Evolutionary conservation across 2,329 filamentous ascomycete species (phyloP).

Genomic region (Teratosphaeriaceae sp.): DNA sequence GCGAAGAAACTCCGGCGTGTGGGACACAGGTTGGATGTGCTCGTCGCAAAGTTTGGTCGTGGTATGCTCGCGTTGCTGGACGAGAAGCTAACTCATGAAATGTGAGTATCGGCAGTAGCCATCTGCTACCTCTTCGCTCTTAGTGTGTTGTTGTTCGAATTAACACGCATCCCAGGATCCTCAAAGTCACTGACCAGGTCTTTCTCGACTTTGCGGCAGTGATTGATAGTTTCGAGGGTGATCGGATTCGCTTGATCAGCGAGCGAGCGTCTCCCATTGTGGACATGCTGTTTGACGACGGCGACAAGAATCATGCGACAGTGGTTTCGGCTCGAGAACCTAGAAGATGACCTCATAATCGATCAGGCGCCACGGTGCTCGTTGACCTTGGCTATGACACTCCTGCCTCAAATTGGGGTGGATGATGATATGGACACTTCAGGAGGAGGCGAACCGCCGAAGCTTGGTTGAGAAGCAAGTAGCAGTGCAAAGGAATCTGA

Average conservation of each 20-base stretch:
- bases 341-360: background rate
- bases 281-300: background rate
- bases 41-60: background rate
- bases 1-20: background rate
- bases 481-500: no score
- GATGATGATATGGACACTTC: no score
- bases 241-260: conserved; percentile 1
- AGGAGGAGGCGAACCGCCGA: no score
- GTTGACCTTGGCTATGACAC: background rate
- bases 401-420: background rate
- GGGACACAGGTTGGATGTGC: background rate
- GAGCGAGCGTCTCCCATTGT: background rate
- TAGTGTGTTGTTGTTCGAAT: no score
- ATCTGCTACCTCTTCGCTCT: background rate
- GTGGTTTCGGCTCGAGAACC: background rate
- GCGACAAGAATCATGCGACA: background rate
- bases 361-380: background rate
- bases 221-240: conserved; percentile 2
- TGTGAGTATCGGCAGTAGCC: background rate
- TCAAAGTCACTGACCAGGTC: background rate
- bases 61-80: background rate
- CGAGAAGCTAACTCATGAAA: background rate
- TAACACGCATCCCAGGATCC: background rate
- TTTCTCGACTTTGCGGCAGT: background rate
- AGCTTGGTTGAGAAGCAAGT: no score